Evolutionary conservation across 495 filamentous ascomycete species (phyloP), one percentile per base, ranked within the genome.

Genomic region (Cercophora newfieldiana): DNA sequence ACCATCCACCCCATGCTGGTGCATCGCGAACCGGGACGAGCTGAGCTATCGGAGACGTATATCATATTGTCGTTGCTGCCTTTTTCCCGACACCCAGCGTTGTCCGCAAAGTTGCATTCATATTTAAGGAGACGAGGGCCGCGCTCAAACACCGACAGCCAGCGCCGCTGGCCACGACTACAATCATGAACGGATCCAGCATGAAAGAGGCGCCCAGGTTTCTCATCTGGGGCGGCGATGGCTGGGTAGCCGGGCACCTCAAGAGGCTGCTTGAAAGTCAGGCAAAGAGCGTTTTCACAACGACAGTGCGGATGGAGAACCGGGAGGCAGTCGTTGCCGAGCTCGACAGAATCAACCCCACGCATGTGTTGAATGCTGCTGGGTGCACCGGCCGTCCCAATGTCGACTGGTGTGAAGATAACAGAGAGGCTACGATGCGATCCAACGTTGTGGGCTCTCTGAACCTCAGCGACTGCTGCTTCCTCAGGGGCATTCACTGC

Each of bases 381-480:
- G 87, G 87, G 29, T 87, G 83, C 66, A 89, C 87, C n/a, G 87
- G 87, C 47, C 83, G 87, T 22, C 87, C 87, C 59, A 89, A 89
- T 66, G 87, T 89, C 69, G 87, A 89, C 76, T 89, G 87, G 87
- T 89, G 87, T 68, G 87, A 89, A 75, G 86, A 88, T 69, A 84
- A 89, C 76, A 87, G 81, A 73, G 82, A 87, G 72, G 82, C 84
- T 37, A 89, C 87, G 44, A 82, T 89, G 69, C 77, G 86, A 63
- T 87, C 84, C 69, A 89, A 89, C 64, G 87, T 86, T 53, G 81
- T 88, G 61, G 87, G 87, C 59, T 84, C 87, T 3, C 69, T 89
- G 66, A 89, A 88, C 71, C 75, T 89, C 69, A 76, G 86, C 54
- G 87, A 88, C 70, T 81, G 77, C 69, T 89, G 87, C 75, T 83